phyloP scores from a whole-genome alignment of 2,329 filamentous ascomycete species.

The Ophiostoma triangulosporum region DNA sequence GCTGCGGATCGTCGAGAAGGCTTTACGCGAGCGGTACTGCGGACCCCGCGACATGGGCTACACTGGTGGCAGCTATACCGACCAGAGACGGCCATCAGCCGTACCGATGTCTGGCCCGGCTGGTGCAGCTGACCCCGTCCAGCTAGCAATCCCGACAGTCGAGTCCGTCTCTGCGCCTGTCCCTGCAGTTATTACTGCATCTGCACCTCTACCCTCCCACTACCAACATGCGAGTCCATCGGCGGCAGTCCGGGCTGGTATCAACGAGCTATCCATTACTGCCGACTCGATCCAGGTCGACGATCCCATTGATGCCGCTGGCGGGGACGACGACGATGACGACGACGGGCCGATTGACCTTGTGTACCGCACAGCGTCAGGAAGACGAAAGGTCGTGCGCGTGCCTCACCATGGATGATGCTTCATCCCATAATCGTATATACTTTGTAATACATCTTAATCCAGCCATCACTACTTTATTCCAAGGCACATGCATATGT shows the following conservation, averaged over 20 bases:
- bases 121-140: neutral
- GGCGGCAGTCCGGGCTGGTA: neutral
- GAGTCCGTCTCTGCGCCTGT: too few species aligned
- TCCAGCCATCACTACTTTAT: too few species aligned
- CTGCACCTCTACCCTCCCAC: neutral
- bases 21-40: neutral
- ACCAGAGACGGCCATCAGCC: neutral
- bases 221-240: neutral
- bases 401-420: neutral
- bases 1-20: neutral
- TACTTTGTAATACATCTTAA: neutral
- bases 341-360: conserved; percentile 6
- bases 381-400: conserved; percentile 1
- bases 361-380: conserved; percentile 14
- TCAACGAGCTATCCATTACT: conserved; percentile 5
- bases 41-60: neutral
- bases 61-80: neutral
- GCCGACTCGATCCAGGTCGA: neutral
- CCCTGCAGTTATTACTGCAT: neutral
- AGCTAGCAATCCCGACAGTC: too few species aligned
- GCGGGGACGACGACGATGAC: neutral
- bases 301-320: neutral
- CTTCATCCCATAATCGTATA: neutral
- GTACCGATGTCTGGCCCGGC: neutral
- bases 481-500: neutral